Base-by-base conservation (phyloP, 2,329 filamentous ascomycete genomes). In the Aspergillus tanneri region DNA sequence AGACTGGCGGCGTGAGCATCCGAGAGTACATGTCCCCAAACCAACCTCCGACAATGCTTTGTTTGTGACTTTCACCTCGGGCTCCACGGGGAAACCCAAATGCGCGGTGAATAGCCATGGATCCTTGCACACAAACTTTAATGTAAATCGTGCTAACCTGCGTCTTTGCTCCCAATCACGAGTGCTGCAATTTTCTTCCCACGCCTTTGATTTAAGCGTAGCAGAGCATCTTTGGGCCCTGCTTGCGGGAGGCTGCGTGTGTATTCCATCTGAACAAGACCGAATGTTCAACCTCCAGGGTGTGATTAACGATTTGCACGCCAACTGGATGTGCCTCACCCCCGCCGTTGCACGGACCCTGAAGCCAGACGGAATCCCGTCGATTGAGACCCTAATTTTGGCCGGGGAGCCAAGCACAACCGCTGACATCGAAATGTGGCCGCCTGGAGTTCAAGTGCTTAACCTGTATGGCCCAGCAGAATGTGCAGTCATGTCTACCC, bases 51-150 rank as follows among this genome's bases (percentile, higher is more conserved):
- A 28, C 7, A 40, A 44, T 16, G 19, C 32, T 2, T 21, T 39
- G 10, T 85, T 80, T 58, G 71, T 81, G 2, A 72, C 84, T 5
- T 79, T 83, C 53, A 76, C 74, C 2, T 75, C 75, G 1, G 76
- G 76, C 0, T 76, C 76, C 1, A 75, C 76, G 1, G 73, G 73
- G 36, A 72, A 69, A 28, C 76, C 77, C 0, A 78, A 78, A 47
- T 81, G 81, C 2, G 74, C 82, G 14, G 76, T 81, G 38, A 80
- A 83, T 53, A 78, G 76, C 3, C 83, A 86, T 55, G 67, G 67
- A 0, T 74, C 79, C 0, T 70, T 83, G 2, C 76, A 78, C 1
- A 77, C 79, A 0, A 71, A 73, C 0, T 74, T 78, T 40, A 54
- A 71, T 2, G 70, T 71, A 0, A 77, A 81, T 50, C 76, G 72